A percentile compares a stretch with the other conserved stretches of the same genome.
Conservation (phyloP, 2,329 filamentous ascomycete species). For the Diaporthe caulivora region DNA sequence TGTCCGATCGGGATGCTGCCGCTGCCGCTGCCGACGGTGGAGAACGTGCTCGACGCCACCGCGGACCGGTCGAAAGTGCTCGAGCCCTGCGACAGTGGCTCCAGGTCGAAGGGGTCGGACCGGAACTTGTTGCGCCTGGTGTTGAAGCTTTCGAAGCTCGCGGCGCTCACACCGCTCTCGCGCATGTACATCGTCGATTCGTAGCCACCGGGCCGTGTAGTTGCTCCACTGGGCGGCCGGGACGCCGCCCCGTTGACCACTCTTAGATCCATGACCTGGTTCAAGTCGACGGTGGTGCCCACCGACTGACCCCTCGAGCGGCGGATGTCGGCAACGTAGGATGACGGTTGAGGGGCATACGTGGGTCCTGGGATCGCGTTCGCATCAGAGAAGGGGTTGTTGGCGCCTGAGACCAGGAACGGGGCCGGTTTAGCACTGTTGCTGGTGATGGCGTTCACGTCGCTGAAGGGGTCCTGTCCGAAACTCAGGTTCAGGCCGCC, state of each 20-base stretch:
- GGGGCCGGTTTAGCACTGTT: constrained; percentile 55
- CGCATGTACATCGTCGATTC: constrained; percentile 44
- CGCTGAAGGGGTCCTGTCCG: constrained; percentile 61
- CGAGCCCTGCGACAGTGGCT: constrained; percentile 59
- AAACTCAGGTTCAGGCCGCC: constrained; percentile 54
- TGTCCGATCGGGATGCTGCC: constrained; percentile 23
- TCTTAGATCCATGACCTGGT: constrained; percentile 34
- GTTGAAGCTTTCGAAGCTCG: constrained; percentile 59
- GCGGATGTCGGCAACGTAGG: constrained; percentile 61
- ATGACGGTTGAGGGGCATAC: constrained; percentile 49
- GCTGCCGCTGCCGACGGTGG: constrained; percentile 43
- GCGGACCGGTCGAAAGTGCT: constrained; percentile 42
- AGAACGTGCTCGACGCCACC: constrained; percentile 48
- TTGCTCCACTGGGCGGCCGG: constrained; percentile 33
- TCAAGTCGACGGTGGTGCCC: constrained; percentile 47
- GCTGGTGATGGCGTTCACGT: constrained; percentile 56
- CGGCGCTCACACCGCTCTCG: constrained; percentile 55
- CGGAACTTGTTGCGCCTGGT: constrained; percentile 68
- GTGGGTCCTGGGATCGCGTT: constrained; percentile 55
- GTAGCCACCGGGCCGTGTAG: neutral
- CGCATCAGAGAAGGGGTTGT: constrained; percentile 63
- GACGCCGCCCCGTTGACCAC: constrained; percentile 37
- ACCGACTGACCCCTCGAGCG: constrained; percentile 63
- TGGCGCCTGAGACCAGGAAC: constrained; percentile 48
- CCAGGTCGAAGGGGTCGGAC: constrained; percentile 76